Conservation (phyloP, 1,139 yeast genomes). For the Pneumocystis wakefieldiae region DNA sequence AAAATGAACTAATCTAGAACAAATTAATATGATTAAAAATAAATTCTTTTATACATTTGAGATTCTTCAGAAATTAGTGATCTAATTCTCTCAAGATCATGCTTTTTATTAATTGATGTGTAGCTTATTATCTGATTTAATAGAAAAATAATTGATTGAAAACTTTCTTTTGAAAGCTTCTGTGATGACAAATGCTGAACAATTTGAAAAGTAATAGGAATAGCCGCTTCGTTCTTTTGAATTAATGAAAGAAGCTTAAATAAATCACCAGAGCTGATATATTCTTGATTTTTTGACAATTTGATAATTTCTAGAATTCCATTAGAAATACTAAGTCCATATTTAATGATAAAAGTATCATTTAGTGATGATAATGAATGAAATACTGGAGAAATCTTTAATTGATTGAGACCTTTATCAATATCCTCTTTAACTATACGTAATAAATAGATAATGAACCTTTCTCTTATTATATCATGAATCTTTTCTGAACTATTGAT, state of each 20-base stretch:
- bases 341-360: not conserved
- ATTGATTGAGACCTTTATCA: not conserved
- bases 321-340: not conserved
- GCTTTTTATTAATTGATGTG: conserved; percentile 9
- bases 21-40: conserved; percentile 13
- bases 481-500: not conserved
- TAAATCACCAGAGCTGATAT: not conserved
- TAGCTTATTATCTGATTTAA: not conserved
- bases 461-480: not conserved
- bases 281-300: not conserved
- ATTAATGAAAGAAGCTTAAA: not conserved
- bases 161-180: not conserved
- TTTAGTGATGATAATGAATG: not conserved
- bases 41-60: conserved; percentile 13
- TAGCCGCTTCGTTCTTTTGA: not conserved
- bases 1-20: conserved; percentile 31
- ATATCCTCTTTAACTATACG: not conserved
- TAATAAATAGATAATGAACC: not conserved
- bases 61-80: conserved; percentile 3
- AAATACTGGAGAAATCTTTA: not conserved
- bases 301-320: not conserved
- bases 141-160: not conserved
- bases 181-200: not conserved
- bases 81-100: not conserved
- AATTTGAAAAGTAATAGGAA: not conserved